These are phyloP conservation scores for Striga asiatica DNA, from an alignment of 257 asterid species.

Conservation along the genomic window DNA sequence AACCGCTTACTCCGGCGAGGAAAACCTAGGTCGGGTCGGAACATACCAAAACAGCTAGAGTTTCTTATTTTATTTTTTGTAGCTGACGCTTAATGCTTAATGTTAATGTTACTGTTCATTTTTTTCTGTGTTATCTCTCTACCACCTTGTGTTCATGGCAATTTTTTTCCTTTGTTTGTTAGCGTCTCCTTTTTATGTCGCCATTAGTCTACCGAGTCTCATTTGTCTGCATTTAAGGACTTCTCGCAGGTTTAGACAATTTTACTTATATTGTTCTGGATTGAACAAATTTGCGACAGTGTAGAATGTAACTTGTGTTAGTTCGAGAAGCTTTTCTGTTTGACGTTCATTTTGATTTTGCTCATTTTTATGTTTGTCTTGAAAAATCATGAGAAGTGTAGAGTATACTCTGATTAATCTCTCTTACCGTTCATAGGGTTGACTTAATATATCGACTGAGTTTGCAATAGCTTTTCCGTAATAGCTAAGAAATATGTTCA, in stretches of 20 bases:
- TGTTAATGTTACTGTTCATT: no score
- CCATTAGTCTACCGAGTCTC: no score
- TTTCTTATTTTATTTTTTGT: no score
- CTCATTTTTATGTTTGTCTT: no score
- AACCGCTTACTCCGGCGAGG: no score
- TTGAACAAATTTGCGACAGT: background rate
- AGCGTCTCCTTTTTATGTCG: background rate
- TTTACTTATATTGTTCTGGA: background rate
- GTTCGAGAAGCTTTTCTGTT: background rate
- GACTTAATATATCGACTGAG: slow-evolving; percentile 9
- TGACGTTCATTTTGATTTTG: background rate
- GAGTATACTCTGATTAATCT: background rate
- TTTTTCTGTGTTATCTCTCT: no score
- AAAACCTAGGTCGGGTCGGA: no score
- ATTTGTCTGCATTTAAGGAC: slow-evolving; percentile 2
- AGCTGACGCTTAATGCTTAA: no score
- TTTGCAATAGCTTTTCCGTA: slow-evolving; percentile 18
- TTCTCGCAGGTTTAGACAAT: background rate
- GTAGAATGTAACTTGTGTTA: slow-evolving; percentile 3
- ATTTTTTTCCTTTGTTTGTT: background rate
- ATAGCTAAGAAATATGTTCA: slow-evolving; percentile 18
- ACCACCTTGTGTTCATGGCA: background rate
- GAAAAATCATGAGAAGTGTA: background rate
- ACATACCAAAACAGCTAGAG: no score
- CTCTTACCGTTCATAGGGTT: background rate